Evolutionary conservation across 2,329 filamentous ascomycete genomes (phyloP), one percentile per base, ranked within the genome.

Genomic region (Epichloe baconii): DNA sequence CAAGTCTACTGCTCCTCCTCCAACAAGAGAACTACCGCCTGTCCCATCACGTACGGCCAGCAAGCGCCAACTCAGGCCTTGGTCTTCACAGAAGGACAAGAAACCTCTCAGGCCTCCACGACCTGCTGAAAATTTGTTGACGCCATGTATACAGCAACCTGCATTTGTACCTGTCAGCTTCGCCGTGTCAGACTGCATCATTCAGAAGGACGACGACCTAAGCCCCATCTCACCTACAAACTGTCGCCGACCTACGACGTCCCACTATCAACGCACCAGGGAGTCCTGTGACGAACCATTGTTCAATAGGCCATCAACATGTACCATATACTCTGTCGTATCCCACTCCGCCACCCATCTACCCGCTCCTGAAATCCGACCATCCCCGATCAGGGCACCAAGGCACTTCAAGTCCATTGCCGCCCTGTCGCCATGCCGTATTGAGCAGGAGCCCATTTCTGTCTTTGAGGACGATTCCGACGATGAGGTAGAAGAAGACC

Each of bases 391-490:
- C 48, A 55, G 57, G 49, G 35, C 44, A n/a, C 57, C 61, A 26
- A 54, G 57, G 12, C 54, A 57, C 42, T 62, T 58, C 55, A 63
- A 62, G 52, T 66, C 65, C 15, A 57, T 56, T 8, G 52, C 53
- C 15, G 45, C 48, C 10, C 45, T 57, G 44, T 58, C 57, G 10
- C 58, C 54, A 23, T 57, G 26, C 36, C 61, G 61, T 44, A 53
- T 53, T 5, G 57, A 59, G 47, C 55, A 59, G 10, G 60, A 68
- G 41, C 58, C 58, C 12, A 56, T 57, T n/a, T 77, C 74, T 2
- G 69, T 76, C 23, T 77, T 77, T 54, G 74, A 77, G 43, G 57
- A 66, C 14, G 73, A 76, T 57, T 70, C 70, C 4, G 73, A 77
- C 52, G 62, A 61, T 14, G 71, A 73, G 44, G 26, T 6, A 12